These are phyloP conservation scores for Gossypium aridum DNA, from an alignment of 441 rosid species.

Conservation along the genomic window DNA sequence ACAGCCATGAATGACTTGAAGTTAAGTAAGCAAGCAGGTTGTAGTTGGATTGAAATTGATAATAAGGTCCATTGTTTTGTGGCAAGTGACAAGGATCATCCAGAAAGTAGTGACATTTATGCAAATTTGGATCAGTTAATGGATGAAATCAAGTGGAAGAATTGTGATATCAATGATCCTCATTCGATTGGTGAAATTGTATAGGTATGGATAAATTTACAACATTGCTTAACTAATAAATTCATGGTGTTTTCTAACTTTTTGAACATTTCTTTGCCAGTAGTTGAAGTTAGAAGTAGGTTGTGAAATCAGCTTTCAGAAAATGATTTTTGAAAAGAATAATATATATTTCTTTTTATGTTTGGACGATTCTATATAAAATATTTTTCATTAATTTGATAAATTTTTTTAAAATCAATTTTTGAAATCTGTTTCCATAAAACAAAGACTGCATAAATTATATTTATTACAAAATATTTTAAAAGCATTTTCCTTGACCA, in stretches of 20 bases:
- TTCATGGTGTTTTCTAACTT: neutral
- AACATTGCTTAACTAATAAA: neutral
- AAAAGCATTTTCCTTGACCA: too few relatives aligned
- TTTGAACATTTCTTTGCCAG: too few relatives aligned
- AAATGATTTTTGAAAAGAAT: too few relatives aligned
- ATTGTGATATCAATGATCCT: neutral
- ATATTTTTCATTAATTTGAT: too few relatives aligned
- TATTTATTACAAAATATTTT: too few relatives aligned
- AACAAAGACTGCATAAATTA: too few relatives aligned
- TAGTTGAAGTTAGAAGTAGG: too few relatives aligned
- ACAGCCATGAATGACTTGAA: conserved; percentile 21
- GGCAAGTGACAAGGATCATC: conserved; percentile 21
- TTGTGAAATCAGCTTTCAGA: neutral
- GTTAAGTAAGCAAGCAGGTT: conserved; percentile 19
- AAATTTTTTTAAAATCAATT: too few relatives aligned
- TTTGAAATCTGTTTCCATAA: too few relatives aligned
- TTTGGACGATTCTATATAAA: too few relatives aligned
- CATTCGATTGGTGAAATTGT: conserved; percentile 2
- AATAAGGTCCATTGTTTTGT: conserved; percentile 17
- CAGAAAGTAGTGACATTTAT: conserved; percentile 27
- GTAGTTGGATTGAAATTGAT: conserved; percentile 24
- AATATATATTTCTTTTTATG: too few relatives aligned
- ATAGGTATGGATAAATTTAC: neutral
- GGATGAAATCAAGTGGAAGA: conserved; percentile 19
- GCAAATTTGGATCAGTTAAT: conserved; percentile 18